Evolutionary conservation across 116 monocot species (phyloP), one percentile per base, ranked within the genome.

Genomic region (Phalaenopsis hybrid): DNA sequence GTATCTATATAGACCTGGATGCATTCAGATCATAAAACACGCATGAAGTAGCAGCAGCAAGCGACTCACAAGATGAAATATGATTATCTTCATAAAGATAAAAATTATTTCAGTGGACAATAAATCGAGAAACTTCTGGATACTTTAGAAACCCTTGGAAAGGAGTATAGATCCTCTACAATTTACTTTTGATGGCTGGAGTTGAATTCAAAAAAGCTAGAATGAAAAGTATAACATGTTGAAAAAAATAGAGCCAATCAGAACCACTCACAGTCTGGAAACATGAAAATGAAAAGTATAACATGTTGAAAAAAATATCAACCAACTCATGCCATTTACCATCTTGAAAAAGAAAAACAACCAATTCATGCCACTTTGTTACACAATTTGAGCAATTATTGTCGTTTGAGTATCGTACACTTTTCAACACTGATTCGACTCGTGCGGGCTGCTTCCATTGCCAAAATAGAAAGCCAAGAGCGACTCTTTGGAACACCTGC

Each of bases 381-480:
- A 15, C 6, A 28, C 8, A 23, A 6, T 65, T 23, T 65, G 6
- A 10, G 25, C 28, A 7, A 43, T 73, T 37, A 73, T 41, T 73
- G 33, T 31, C 43, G 37, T 15, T 51, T 63, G 70, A 7, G 79
- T 77, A 72, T 25, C 81, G 65, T 95, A 98, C 98, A 78, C 92
- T 92, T 85, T 94, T 93, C 78, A 98, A 79, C 67, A 98, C 93
- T 44, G 93, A 92, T 79, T 94, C 83, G 12, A 98, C 63, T 16
- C 98, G 88, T 63, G 92, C 83, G 72, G 98, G 98, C 85, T 95
- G 94, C 86, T 95, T 98, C 58, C 93, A 78, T 89, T 98, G 98
- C 98, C 95, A 98, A 82, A 98, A 98, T 11, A 98, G 81, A 87
- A 98, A 84, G 21, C 90, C 85, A 33, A 98, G 91, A 48, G 89